Percentiles rank a stretch among this genome's conserved stretches.
These are phyloP conservation scores for Candida railenensis DNA, from an alignment of 805 yeast species.

Conservation along the genomic window DNA sequence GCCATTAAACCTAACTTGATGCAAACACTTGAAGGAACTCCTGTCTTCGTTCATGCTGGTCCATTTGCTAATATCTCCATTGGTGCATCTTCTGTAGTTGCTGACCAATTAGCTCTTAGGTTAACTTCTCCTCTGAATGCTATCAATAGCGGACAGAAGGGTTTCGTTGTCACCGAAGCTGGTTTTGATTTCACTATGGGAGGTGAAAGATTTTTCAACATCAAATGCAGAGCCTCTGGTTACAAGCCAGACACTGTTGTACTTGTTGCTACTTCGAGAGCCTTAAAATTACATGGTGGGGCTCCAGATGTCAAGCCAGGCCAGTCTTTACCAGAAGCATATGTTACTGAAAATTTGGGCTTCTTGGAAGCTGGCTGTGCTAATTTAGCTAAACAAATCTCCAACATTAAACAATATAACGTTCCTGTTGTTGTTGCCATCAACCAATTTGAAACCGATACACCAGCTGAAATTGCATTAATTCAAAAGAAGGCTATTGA, in stretches of 20 bases:
- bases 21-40: constrained; percentile 98
- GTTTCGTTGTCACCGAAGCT: constrained; percentile 95
- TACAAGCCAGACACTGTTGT: constrained; percentile 86
- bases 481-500: constrained; percentile 76
- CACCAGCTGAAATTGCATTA: constrained; percentile 74
- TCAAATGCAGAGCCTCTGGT: constrained; percentile 92
- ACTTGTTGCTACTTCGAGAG: constrained; percentile 93
- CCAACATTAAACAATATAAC: constrained; percentile 79
- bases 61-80: constrained; percentile 97
- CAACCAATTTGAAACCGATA: constrained; percentile 81
- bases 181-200: constrained; percentile 99
- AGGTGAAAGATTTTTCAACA: constrained; percentile 94
- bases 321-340: constrained; percentile 77
- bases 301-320: constrained; percentile 98
- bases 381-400: constrained; percentile 86
- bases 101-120: constrained; percentile 90
- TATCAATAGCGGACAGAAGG: constrained; percentile 48
- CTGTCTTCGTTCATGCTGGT: constrained; percentile 96
- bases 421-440: constrained; percentile 94
- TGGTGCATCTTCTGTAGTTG: constrained; percentile 93
- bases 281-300: constrained; percentile 96
- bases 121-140: constrained; percentile 59
- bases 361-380: constrained; percentile 77
- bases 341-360: constrained; percentile 77
- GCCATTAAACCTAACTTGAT: constrained; percentile 94